These are phyloP conservation scores for Phytophthora boehmeriae DNA, from an alignment of 352 stramenopile genomes.

Conservation along the genomic window DNA sequence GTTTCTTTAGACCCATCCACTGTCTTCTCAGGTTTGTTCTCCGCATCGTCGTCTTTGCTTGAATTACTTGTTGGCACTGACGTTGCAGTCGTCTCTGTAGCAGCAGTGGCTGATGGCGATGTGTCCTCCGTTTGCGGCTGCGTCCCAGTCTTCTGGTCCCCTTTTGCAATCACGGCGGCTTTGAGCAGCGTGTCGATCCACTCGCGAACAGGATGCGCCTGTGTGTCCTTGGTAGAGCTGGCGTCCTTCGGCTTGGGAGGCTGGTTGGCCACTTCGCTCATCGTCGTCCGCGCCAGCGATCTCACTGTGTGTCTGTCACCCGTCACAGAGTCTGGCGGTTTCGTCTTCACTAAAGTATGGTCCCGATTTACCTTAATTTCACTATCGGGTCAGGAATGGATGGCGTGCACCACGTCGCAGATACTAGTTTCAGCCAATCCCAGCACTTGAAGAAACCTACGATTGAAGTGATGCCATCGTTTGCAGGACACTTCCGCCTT, in stretches of 20 bases:
- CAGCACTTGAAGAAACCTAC: neutral
- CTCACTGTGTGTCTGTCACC: too few relatives aligned
- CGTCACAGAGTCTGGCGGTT: neutral
- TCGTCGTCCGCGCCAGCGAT: conserved; percentile 8
- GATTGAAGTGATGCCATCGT: conserved; percentile 1
- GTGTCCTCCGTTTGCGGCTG: conserved; percentile 2
- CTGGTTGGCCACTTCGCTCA: conserved; percentile 32
- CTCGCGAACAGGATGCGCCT: conserved; percentile 57
- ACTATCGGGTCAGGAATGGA: neutral
- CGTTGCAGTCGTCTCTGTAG: conserved; percentile 1
- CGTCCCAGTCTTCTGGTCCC: conserved; percentile 41
- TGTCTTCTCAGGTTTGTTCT: conserved; percentile 7
- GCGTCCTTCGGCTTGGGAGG: conserved; percentile 9
- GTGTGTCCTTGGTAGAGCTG: conserved; percentile 5
- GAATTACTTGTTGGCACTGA: conserved; percentile 3
- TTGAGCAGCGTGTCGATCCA: conserved; percentile 85
- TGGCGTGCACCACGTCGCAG: conserved; percentile 46
- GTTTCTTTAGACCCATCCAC: neutral
- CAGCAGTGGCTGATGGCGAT: conserved; percentile 2
- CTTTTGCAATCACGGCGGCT: conserved; percentile 75
- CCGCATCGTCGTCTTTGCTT: conserved; percentile 2
- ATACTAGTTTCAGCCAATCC: neutral
- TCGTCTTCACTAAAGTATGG: neutral
- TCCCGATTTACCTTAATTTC: neutral
- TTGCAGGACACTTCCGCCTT: conserved; percentile 15